Base-by-base conservation (phyloP, 2,329 filamentous ascomycete species). In the Verticillium albo-atrum region DNA sequence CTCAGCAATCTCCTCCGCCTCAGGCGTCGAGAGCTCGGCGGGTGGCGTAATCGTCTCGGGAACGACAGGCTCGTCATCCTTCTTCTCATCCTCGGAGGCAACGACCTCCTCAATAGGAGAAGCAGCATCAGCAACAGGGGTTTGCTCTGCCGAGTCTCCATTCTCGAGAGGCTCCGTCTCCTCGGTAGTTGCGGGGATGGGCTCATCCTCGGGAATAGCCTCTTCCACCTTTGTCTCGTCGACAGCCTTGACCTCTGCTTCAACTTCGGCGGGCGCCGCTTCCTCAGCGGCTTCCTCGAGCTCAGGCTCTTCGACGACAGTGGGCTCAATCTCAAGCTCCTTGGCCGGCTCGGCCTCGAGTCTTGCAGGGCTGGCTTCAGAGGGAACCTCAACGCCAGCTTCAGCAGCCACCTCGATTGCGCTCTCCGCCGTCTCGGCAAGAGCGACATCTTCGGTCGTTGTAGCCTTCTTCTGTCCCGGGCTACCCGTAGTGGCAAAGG, bases 351-450 rank as follows among this genome's bases (percentile, higher is more conserved):
- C 54, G 7, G 42, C 42, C 20, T 47, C 42, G 7, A 47, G 17
- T 9, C 9, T 25, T 3, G 42, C 42, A 23, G 42, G 42, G 42
- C 42, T 47, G 42, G 42, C 42, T n/a, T 47, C 42, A 2, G 52
- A 35, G 17, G 52, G 34, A 1, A 37, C 42, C 55, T 56, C 57
- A 20, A 54, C 30, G 15, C 57, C 60, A 17, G 58, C 23, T 30
- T 20, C 35, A 20, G 42, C 54, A 9, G 37, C 42, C 6, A 25
- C 42, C 42, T 65, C 58, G 3, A 55, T 55, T 10, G 60, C 56
- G 60, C 70, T 64, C 3, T 60, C 15, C 1, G 53, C 54, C 9
- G 61, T 28, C 6, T 60, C 57, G 28, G n/a, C 27, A 6, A 54
- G 30, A 28, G 30, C 27, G 12, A 26, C 30, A 14, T 55, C 28